Base-by-base conservation (phyloP, 257 asterid genomes). In the Eucommia ulmoides region DNA sequence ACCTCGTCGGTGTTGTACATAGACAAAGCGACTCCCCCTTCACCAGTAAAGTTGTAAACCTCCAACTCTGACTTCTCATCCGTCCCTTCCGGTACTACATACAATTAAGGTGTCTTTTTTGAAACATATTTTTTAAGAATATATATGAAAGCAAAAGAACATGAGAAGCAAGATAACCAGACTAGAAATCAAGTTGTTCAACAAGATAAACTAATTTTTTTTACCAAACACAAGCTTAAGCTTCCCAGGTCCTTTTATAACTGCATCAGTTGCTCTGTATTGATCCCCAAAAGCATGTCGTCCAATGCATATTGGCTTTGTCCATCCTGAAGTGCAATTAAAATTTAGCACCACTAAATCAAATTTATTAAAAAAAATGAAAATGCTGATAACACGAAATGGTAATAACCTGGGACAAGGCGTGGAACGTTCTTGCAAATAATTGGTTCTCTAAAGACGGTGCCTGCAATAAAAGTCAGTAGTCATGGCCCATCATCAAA, bases 1-100 rank as follows among this genome's bases (percentile, higher is more conserved):
- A 80, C 91, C 91, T 80, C 85, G 50, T 80, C 85, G 20, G 89
- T 80, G 78, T 76, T 80, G 19, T 71, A 80, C 89, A 80, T 80
- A 23, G 91, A 77, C 64, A 80, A 57, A 50, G 80, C 85, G 19
- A 80, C 91, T 24, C 91, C 91, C 47, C 91, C 91, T 51, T 69
- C 18, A n/a, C 72, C 77, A 0, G 69, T 71, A 56, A 80, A 80
- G 60, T 72, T 67, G 60, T 33, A 80, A 44, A 77, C 91, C 63
- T 80, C 91, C 60, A 80, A 50, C 64, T 80, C 82, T 56, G 33
- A 53, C 54, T 59, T 66, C 63, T 74, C 62, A 17, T 64, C 64
- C 19, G 58, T 66, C 19, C 48, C 52, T 58, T 49, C 46, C 23
- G 91, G 85, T 38, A 74, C 91, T 80, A 71, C 60, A 71, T 62